Evolutionary conservation across 2,329 filamentous ascomycete species (phyloP), one percentile per base, ranked within the genome.

Genomic region (Amauroascus verrucosus): DNA sequence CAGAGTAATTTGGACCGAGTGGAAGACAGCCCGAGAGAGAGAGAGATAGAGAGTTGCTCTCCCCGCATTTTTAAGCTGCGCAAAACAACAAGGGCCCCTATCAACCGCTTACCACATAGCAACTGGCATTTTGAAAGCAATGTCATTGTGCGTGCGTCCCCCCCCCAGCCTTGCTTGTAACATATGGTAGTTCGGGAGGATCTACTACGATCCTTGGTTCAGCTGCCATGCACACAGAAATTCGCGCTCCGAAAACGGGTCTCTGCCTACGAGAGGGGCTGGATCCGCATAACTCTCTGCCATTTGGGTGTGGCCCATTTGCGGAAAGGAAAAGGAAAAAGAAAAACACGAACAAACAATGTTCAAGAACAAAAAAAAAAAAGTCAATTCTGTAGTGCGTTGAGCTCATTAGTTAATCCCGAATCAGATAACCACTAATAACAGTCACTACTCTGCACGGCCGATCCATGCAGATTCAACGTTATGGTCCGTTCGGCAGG

Each of bases 391-490:
- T 28, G 18, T 33, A 22, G 6, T 26, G 5, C 35, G 7, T 16
- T n/a, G 8, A 8, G 11, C 28, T 16, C 22, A n/a, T 20, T 6
- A 40, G 33, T 35, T 40, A 33, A 38, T 38, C 22, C 24, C 47
- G 33, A 49, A 49, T 28, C 47, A 28, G 47, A 40, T 40, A 38
- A 49, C n/a, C n/a, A n/a, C n/a, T n/a, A n/a, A n/a, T n/a, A n/a
- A n/a, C n/a, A 49, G 33, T 22, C 32, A 24, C 47, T 20, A 16
- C 47, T 49, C 35, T 49, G 47, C 47, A 49, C 35, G 46, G 33
- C 46, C 33, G 35, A 40, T 49, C 33, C 47, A 49, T 49, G 47
- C 33, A 49, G 33, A 24, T 40, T 49, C 47, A 49, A 13, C 5
- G 33, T 49, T 49, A 28, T 49, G 22, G 16, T 38, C 46, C 46